Base-by-base conservation (phyloP, 148 eudicot genomes). In the Vaccinium macrocarpon region DNA sequence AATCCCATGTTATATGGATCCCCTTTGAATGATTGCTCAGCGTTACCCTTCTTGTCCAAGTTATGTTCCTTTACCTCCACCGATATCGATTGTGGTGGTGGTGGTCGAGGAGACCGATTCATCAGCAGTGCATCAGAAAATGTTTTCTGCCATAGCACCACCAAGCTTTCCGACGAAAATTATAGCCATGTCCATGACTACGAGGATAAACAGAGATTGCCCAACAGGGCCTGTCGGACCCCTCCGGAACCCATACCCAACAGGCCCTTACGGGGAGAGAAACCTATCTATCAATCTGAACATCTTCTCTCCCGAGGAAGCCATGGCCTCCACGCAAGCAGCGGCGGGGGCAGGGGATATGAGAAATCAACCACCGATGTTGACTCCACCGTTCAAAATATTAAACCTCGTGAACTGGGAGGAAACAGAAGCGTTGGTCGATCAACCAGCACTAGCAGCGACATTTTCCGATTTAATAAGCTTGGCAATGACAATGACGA, bases 251-350 rank as follows among this genome's bases (percentile, higher is more conserved):
- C 90, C 16, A 90, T 90, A 51, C 87, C 90, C 15, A 89, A 89
- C 81, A 90, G 97, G 82, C 92, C 92, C 72, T 84, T 90, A 64
- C 89, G 94, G 81, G 90, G 80, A 9, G 92, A 56, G 35, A 80
- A 82, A 19, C 83, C 83, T 81, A 59, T 25, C 76, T 82, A 88
- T 29, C 86, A 85, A 79, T 85, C 84, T 78, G 85, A 79, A 57
- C 81, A 84, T 0, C 21, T 38, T 5, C 70, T 8, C 32, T 70
- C 14, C 50, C 59, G 55, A 76, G 49, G 84, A 81, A 46, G 85
- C 81, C 56, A 81, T 48, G 49, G 78, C 18, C 49, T 73, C 18
- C 38, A 16, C 57, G 11, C 12, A 42, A 42, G 46, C 46, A 42
- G 6, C 46, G 0, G 46, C 46, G 46, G 46, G 46, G 46, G 46